These are phyloP conservation scores for Kazachstania martiniae DNA, from an alignment of 805 yeast species.

Conservation along the genomic window DNA sequence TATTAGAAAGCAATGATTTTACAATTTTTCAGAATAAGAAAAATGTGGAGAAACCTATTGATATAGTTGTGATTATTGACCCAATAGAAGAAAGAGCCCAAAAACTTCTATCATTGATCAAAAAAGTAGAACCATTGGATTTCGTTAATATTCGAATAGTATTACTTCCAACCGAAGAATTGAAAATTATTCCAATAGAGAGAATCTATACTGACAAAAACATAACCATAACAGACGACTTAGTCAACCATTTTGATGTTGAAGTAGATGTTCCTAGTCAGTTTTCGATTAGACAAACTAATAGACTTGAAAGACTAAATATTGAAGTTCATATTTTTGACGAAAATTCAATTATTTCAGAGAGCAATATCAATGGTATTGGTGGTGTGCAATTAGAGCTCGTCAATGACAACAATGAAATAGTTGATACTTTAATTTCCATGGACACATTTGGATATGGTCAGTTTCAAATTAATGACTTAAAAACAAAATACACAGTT, in stretches of 20 bases:
- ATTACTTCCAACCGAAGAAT: constrained; percentile 43
- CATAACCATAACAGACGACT: constrained; percentile 11
- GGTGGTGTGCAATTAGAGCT: constrained; percentile 47
- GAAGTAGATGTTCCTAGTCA: constrained; percentile 17
- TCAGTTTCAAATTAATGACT: constrained; percentile 36
- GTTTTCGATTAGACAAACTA: constrained; percentile 25
- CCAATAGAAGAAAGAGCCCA: constrained; percentile 68
- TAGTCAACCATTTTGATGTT: too few relatives aligned
- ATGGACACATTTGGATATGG: constrained; percentile 80
- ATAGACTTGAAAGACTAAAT: constrained; percentile 41
- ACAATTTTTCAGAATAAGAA: constrained; percentile 18
- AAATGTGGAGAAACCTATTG: constrained; percentile 32
- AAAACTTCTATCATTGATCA: constrained; percentile 38
- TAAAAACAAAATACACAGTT: constrained; percentile 7
- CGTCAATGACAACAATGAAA: constrained; percentile 13
- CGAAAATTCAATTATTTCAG: constrained; percentile 16
- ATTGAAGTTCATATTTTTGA: constrained; percentile 65
- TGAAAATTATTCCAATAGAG: constrained; percentile 37
- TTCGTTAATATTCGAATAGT: constrained; percentile 44
- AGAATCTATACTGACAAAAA: constrained; percentile 37
- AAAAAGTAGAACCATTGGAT: constrained; percentile 34
- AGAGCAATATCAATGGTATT: constrained; percentile 21
- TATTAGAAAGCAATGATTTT: constrained; percentile 8
- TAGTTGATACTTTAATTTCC: constrained; percentile 46
- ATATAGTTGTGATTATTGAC: constrained; percentile 52